phyloP scores from a whole-genome alignment of 2,329 filamentous ascomycete species.

The Curvularia lunata region DNA sequence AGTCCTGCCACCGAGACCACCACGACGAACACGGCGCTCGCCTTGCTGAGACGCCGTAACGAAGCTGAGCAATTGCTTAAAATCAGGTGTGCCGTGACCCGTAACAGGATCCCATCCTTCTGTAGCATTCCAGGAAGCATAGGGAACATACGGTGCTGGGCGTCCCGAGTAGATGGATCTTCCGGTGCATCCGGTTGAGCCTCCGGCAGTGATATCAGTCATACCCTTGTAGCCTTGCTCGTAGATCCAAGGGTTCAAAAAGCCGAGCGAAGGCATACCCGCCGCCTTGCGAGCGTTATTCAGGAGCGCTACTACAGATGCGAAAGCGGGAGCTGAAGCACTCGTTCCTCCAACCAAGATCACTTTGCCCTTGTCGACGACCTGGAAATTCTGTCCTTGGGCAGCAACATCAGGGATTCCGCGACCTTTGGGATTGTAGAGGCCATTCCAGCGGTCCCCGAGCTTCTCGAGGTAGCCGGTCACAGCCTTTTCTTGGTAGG shows the following conservation, averaged over 20 bases:
- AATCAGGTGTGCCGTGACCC: conserved; percentile 50
- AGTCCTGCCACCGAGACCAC: not conserved
- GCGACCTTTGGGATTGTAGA: conserved; percentile 54
- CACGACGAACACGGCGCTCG: conserved; percentile 21
- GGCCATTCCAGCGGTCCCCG: conserved; percentile 48
- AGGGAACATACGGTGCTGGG: conserved; percentile 49
- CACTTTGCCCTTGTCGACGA: conserved; percentile 43
- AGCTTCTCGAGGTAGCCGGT: conserved; percentile 49
- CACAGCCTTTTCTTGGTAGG: conserved; percentile 53
- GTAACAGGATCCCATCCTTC: conserved; percentile 60
- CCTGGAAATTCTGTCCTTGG: conserved; percentile 43
- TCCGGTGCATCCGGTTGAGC: conserved; percentile 55
- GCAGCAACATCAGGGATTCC: conserved; percentile 56
- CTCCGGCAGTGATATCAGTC: conserved; percentile 58
- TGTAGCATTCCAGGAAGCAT: conserved; percentile 60
- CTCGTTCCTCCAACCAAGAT: conserved; percentile 48
- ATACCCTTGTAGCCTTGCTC: conserved; percentile 52
- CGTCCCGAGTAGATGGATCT: conserved; percentile 48
- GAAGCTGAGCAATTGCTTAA: conserved; percentile 43
- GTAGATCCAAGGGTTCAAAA: conserved; percentile 53
- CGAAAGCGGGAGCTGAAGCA: conserved; percentile 49
- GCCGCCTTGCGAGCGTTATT: conserved; percentile 49
- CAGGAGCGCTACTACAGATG: conserved; percentile 46
- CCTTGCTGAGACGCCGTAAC: conserved; percentile 24
- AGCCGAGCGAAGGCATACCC: conserved; percentile 46